A percentile compares a stretch with the other conserved stretches of the same genome.
Conservation (phyloP, 2,329 filamentous ascomycete species). For the Exophiala phaeomuriformis region DNA sequence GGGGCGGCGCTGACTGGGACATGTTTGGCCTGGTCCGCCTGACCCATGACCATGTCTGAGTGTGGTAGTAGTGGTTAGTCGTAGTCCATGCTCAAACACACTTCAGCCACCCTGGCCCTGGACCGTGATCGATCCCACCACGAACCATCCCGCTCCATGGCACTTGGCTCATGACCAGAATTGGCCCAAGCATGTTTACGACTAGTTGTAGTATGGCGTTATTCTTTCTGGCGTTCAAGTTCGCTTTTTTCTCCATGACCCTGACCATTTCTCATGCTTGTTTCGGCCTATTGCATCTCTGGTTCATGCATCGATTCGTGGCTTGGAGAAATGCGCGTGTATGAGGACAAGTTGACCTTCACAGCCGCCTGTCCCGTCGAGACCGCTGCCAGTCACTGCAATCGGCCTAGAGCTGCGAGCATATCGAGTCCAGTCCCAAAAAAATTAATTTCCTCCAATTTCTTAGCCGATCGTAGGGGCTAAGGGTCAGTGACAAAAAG, state of each 20-base stretch:
- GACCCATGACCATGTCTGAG: constrained; percentile 15
- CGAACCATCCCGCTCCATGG: not conserved
- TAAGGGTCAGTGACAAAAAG: too few relatives aligned
- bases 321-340: not conserved
- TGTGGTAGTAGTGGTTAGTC: not conserved
- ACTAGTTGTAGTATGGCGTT: not conserved
- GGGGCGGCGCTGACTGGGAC: not conserved
- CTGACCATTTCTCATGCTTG: not conserved
- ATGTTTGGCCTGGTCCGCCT: constrained; percentile 3
- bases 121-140: not conserved
- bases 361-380: constrained; percentile 16
- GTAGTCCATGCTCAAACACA: not conserved
- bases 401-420: not conserved
- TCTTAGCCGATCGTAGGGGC: too few relatives aligned
- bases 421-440: not conserved
- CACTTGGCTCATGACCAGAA: not conserved
- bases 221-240: not conserved
- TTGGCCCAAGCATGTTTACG: not conserved
- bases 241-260: not conserved
- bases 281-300: not conserved
- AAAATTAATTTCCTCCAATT: constrained; percentile 20
- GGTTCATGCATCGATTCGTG: not conserved
- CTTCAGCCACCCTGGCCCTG: constrained; percentile 6
- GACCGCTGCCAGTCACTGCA: constrained; percentile 12
- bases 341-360: constrained; percentile 9